Evolutionary conservation across 2,329 filamentous ascomycete species (phyloP), one percentile per base, ranked within the genome.

Genomic region (Diplodia intermedia): DNA sequence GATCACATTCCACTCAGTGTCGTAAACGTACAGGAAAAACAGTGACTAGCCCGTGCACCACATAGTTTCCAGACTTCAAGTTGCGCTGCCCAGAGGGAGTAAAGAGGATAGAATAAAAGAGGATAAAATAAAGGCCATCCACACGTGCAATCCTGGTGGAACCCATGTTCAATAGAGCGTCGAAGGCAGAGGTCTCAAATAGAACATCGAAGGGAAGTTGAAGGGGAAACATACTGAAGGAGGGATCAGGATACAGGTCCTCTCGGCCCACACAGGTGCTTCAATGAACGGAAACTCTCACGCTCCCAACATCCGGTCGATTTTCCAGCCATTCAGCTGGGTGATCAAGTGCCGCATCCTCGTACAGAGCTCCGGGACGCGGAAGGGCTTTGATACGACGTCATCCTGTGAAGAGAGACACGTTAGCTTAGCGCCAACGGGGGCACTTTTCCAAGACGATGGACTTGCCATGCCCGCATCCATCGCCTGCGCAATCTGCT

Each of bases 321-420:
- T 8, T 20, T 47, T 20, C 38, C n/a, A 52, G 6, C 31, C n/a
- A 29, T 23, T 26, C 14, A 63, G 47, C 15, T 31, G 33, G 6
- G 7, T 8, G 1, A 63, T 52, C 43, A 63, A 26, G 7, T 5
- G 18, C 11, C 31, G 47, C 60, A 63, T 63, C n/a, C 60, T 29
- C 31, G 4, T 23, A 14, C 43, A 52, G 6, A 78, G 63, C 57
- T 77, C 75, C 2, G 70, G 69, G 31, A 77, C 73, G 1, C 73
- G 69, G 75, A 94, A 94, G 3, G 92, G 91, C 75, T 94, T 94
- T 1, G 90, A 89, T 38, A 94, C 90, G 56, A 93, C 88, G 77
- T 90, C 89, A 77, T 93, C 89, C 80, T 82, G 31, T 43, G 15
- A 40, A 26, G 31, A 43, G 1, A 29, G 49, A 40, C 8, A 18